phyloP scores from a whole-genome alignment of 768 basidiomycete genomes.

The Hygrocybe punicea region DNA sequence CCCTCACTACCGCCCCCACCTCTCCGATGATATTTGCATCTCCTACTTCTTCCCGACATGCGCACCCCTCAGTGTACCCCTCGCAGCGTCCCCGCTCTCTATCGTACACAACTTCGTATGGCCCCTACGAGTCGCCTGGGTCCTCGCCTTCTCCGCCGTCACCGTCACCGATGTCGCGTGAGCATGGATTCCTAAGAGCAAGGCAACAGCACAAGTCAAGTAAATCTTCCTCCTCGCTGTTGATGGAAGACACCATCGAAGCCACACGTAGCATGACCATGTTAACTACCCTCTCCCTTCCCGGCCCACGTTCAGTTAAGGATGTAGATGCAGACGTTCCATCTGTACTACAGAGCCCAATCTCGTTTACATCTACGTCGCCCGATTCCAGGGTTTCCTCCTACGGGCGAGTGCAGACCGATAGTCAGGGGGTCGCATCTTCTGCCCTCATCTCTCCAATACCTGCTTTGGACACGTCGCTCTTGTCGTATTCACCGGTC shows the following conservation, averaged over 20 bases:
- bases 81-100: constrained; percentile 18
- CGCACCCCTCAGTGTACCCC: no score
- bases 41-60: constrained; percentile 23
- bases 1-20: not conserved
- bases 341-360: constrained; percentile 7
- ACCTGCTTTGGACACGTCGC: constrained; percentile 9
- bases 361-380: constrained; percentile 5
- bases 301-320: not conserved
- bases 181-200: not conserved
- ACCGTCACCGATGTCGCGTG: not conserved
- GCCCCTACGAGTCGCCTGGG: constrained; percentile 3
- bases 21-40: constrained; percentile 28
- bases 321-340: not conserved
- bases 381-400: constrained; percentile 5
- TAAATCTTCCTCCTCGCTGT: not conserved
- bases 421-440: not conserved
- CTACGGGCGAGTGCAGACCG: not conserved
- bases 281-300: constrained; percentile 27
- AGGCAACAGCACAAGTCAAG: not conserved
- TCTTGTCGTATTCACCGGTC: not conserved
- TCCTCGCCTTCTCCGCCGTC: not conserved
- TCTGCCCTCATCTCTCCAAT: constrained; percentile 2
- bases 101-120: constrained; percentile 30
- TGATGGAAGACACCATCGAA: not conserved
- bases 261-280: constrained; percentile 13